Evolutionary conservation across 257 asterid genomes (phyloP).

Genomic region (Capsicum pubescens): DNA sequence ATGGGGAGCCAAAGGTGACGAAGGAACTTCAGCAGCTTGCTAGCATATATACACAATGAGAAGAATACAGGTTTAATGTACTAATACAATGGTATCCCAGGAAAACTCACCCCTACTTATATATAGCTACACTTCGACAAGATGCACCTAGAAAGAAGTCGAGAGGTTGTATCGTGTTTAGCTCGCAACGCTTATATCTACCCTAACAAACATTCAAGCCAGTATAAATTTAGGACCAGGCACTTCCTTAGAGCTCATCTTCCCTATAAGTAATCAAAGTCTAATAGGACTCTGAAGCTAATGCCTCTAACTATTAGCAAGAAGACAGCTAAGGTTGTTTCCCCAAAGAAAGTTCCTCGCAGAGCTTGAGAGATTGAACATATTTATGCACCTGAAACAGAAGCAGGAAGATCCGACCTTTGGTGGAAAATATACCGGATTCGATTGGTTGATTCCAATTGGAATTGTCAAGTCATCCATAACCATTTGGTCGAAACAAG

Average conservation of each 20-base stretch:
- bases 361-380: background rate
- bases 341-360: background rate
- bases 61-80: background rate
- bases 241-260: background rate
- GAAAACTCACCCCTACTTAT: background rate
- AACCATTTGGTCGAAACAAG: no score
- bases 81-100: background rate
- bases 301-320: background rate
- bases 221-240: background rate
- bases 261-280: background rate
- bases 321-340: background rate
- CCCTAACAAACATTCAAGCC: background rate
- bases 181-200: background rate
- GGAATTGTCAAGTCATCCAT: no score
- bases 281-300: background rate
- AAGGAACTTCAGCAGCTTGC: conserved; percentile 20
- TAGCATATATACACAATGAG: background rate
- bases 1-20: background rate
- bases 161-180: background rate
- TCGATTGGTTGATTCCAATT: no score
- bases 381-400: background rate
- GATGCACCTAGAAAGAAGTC: background rate
- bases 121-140: background rate
- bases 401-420: background rate
- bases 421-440: background rate